Evolutionary conservation across 2,329 filamentous ascomycete genomes (phyloP).

Genomic region (Hymenotorrendiella dingleyae): DNA sequence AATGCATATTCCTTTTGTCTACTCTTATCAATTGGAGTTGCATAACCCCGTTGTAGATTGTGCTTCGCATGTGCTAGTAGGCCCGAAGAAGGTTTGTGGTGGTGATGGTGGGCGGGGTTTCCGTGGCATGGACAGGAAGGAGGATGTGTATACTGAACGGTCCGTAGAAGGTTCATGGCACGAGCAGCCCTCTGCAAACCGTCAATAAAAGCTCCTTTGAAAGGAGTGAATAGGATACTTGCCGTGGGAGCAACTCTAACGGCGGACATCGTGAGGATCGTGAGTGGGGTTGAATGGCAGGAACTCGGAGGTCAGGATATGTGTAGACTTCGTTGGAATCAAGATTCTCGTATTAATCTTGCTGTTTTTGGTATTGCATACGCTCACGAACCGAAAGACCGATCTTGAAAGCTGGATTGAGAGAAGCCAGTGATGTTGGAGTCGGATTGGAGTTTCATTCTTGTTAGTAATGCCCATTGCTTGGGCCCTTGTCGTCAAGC

Average conservation of each 20-base stretch:
- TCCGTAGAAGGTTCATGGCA: conserved; percentile 70
- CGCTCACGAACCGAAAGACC: no score
- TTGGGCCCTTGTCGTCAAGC: no score
- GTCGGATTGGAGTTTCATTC: no score
- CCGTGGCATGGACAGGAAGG: conserved; percentile 89
- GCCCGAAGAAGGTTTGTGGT: conserved; percentile 36
- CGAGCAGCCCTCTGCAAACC: conserved; percentile 47
- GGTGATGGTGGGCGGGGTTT: conserved; percentile 74
- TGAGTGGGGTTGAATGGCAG: neutral
- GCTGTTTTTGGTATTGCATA: no score
- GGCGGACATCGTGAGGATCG: conserved; percentile 19
- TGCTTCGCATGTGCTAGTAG: conserved; percentile 40
- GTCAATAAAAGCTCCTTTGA: neutral
- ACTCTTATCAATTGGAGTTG: conserved; percentile 67
- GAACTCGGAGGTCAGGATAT: no score
- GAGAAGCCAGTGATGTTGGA: no score
- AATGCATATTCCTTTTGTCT: conserved; percentile 94
- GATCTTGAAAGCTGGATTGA: no score
- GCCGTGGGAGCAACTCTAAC: conserved; percentile 28
- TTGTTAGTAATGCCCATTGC: no score
- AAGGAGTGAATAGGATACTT: conserved; percentile 1
- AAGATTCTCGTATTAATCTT: no score
- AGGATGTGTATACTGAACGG: conserved; percentile 86
- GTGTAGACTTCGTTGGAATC: no score
- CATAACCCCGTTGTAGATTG: conserved; percentile 47